Evolutionary conservation across 2,329 filamentous ascomycete species (phyloP).

Genomic region (Alternaria sp.): DNA sequence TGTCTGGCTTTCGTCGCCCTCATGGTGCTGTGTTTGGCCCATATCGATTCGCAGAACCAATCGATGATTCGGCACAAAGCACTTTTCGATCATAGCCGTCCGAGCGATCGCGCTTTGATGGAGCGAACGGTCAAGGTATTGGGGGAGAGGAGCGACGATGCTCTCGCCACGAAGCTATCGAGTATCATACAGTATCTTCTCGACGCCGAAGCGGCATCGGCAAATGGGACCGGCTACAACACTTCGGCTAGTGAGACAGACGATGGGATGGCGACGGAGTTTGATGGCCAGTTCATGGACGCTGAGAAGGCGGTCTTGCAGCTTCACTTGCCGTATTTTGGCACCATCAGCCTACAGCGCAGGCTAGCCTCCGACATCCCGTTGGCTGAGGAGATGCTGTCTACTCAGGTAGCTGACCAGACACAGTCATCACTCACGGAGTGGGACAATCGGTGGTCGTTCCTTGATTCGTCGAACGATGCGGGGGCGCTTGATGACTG

Average conservation of each 20-base stretch:
- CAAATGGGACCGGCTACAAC: conserved; percentile 8
- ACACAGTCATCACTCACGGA: not conserved
- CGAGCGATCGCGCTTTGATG: conserved; percentile 22
- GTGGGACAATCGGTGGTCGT: not conserved
- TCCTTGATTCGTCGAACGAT: not conserved
- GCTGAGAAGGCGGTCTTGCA: conserved; percentile 7
- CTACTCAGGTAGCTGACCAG: not conserved
- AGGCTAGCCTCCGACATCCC: not conserved
- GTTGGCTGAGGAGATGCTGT: not conserved
- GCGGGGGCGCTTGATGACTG: conserved; percentile 8
- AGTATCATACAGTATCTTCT: conserved; percentile 16
- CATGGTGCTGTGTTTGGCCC: conserved; percentile 18
- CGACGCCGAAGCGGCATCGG: conserved; percentile 17
- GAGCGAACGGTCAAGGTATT: conserved; percentile 18
- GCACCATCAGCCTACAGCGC: conserved; percentile 32
- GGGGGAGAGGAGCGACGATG: conserved; percentile 12
- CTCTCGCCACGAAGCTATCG: conserved; percentile 11
- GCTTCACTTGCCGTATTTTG: conserved; percentile 24
- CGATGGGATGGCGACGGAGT: conserved; percentile 17
- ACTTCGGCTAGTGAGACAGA: conserved; percentile 23
- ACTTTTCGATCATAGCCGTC: conserved; percentile 14
- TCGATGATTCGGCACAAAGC: not conserved
- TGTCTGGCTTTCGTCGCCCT: conserved; percentile 29
- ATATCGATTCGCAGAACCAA: conserved; percentile 12
- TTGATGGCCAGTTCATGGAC: conserved; percentile 24